These are phyloP conservation scores for Athelia psychrophila DNA, from an alignment of 1,284 basidiomycete species.

Conservation along the genomic window DNA sequence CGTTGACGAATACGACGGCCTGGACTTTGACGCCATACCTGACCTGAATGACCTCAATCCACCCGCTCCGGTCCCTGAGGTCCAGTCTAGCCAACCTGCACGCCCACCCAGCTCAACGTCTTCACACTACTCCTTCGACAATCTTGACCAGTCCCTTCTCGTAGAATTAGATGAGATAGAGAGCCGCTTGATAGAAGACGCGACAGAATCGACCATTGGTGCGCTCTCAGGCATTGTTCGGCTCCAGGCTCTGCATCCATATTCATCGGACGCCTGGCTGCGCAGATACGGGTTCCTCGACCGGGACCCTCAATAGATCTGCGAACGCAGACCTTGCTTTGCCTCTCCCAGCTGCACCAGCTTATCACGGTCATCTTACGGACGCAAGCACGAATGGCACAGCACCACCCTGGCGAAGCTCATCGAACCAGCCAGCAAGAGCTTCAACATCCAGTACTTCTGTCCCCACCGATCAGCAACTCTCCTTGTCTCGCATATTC, in stretches of 20 bases:
- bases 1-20: conserved; percentile 40
- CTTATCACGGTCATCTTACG: too few relatives aligned
- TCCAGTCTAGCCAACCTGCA: conserved; percentile 9
- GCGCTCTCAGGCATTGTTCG: neutral
- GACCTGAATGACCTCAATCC: conserved; percentile 37
- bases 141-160: conserved; percentile 30
- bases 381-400: too few relatives aligned
- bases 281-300: too few relatives aligned
- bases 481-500: neutral
- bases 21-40: conserved; percentile 29
- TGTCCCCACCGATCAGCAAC: conserved; percentile 5
- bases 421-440: too few relatives aligned
- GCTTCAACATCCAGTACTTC: too few relatives aligned
- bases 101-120: conserved; percentile 11
- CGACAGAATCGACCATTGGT: neutral
- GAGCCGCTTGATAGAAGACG: conserved; percentile 11
- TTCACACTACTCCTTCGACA: conserved; percentile 29
- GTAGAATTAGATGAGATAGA: conserved; percentile 41
- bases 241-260: too few relatives aligned
- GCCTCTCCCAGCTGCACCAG: too few relatives aligned
- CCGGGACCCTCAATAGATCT: too few relatives aligned
- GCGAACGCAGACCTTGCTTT: too few relatives aligned
- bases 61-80: conserved; percentile 16
- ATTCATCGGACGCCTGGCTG: too few relatives aligned
- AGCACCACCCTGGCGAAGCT: too few relatives aligned